Base-by-base conservation (phyloP, 2,329 filamentous ascomycete genomes). In the Monilinia polystroma region DNA sequence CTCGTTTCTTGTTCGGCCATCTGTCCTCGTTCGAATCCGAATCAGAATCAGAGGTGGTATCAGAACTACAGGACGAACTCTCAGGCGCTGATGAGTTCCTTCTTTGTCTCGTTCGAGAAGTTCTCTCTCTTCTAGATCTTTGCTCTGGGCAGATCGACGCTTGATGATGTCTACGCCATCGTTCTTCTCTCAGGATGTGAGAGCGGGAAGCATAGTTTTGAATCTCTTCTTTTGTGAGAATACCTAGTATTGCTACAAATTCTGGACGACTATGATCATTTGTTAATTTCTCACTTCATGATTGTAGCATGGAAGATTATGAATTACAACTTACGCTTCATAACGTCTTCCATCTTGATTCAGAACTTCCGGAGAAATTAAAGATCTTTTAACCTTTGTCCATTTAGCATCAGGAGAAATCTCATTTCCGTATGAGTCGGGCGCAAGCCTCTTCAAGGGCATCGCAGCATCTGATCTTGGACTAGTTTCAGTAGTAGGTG, bases 201-300 rank as follows among this genome's bases (percentile, higher is more conserved):
- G 74, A 75, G 6, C 78, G 76, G 4, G 79, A 79, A 1, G 85
- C 85, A 66, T 81, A 84, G 8, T 82, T 78, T 26, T 78, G 77
- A 51, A 89, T 82, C 54, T 88, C 75, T 16, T 84, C 81, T 1
- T 79, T 80, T 2, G 78, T 78, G 3, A 88, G 78, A 18, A 82
- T 78, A 5, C 87, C 87, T 0, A 89, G 79, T 4, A 89, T 77
- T 16, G 86, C 86, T 3, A 88, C 85, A 67, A 85, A 88, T 1
- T 83, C 81, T 0, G 85, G 85, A 1, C 84, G 80, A 12, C 73
- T 76, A 64, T 51, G 41, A n/a, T 18, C 38, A 41, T n/a, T 8
- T 47, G 49, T 67, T 49, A 64, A 52, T 56, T 26, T 65, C 35
- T 64, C 35, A 20, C n/a, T 35, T 14, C 12, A 41, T 45, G 20